Base-by-base conservation (phyloP, 306 rosid species). In the Crotalaria pallida region DNA sequence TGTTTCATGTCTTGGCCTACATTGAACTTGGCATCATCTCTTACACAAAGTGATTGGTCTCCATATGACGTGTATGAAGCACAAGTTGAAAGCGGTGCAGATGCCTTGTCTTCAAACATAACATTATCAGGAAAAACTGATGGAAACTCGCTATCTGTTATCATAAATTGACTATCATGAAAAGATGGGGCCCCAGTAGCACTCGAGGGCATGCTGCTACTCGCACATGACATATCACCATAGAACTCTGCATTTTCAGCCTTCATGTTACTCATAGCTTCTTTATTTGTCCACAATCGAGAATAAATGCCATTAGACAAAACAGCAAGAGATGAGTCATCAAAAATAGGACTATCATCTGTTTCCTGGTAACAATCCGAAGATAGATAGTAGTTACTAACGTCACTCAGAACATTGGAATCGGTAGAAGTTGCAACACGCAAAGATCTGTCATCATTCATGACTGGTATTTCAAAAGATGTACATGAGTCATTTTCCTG, bases 191-290 rank as follows among this genome's bases (percentile, higher is more conserved):
- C 80, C 55, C 75, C 73, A 64, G 36, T 76, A 19, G 48, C 69
- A 71, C 52, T 74, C 65, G 78, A 51, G 63, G 80, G 58, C 88
- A 84, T 71, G 77, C 58, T 77, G 31, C 81, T 84, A 67, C 82
- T 84, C 67, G 84, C 82, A 74, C 81, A 75, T 34, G 84, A 73
- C 55, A 86, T 81, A 69, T 82, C 86, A 69, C 84, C 59, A 19
- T 65, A 79, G 72, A 77, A 80, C 66, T 82, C 85, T 70, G 31
- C 57, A 10, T 73, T 77, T 51, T 74, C 89, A 80, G 76, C 81
- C 82, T 78, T 86, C 51, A 58, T 49, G 34, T 62, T 57, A 33
- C 59, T 49, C 38, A 51, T 56, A 49, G 22, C 49, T 67, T 65
- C 85, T 67, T 69, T 78, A 22, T 72, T 71, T 31, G 55, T 47